phyloP scores from a whole-genome alignment of 306 rosid genomes.

The Senna tora region DNA sequence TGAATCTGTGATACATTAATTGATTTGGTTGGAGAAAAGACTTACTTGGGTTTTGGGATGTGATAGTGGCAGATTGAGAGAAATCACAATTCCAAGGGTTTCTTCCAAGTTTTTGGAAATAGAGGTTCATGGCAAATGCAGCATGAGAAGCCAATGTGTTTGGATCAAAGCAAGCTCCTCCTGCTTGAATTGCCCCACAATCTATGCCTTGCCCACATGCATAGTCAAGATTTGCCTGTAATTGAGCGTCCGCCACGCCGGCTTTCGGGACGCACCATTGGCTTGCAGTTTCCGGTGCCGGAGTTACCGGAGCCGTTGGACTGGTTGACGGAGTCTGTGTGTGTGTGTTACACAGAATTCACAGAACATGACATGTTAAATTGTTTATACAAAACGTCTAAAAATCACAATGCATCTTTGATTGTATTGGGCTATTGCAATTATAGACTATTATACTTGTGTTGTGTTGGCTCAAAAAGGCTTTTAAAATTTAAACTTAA shows the following conservation, averaged over 20 bases:
- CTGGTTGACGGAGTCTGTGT: constrained; percentile 52
- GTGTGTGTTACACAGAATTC: constrained; percentile 9
- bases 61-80: constrained; percentile 76
- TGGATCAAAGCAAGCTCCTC: constrained; percentile 88
- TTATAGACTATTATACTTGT: no score
- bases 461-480: no score
- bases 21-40: neutral
- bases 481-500: neutral
- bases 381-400: neutral
- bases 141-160: constrained; percentile 78
- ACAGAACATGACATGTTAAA: neutral
- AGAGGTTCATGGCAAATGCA: constrained; percentile 90
- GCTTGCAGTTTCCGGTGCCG: constrained; percentile 47
- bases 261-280: constrained; percentile 83
- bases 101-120: constrained; percentile 63
- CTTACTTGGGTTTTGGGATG: constrained; percentile 90
- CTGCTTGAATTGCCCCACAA: constrained; percentile 77
- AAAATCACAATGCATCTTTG: neutral
- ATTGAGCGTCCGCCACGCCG: constrained; percentile 59
- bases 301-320: constrained; percentile 47
- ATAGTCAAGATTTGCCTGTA: constrained; percentile 78
- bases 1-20: no score
- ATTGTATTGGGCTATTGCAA: no score
- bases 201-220: constrained; percentile 80
- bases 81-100: constrained; percentile 86